Evolutionary conservation across 148 eudicot genomes (phyloP), one percentile per base, ranked within the genome.

Genomic region (Rhododendron ferrugineum): DNA sequence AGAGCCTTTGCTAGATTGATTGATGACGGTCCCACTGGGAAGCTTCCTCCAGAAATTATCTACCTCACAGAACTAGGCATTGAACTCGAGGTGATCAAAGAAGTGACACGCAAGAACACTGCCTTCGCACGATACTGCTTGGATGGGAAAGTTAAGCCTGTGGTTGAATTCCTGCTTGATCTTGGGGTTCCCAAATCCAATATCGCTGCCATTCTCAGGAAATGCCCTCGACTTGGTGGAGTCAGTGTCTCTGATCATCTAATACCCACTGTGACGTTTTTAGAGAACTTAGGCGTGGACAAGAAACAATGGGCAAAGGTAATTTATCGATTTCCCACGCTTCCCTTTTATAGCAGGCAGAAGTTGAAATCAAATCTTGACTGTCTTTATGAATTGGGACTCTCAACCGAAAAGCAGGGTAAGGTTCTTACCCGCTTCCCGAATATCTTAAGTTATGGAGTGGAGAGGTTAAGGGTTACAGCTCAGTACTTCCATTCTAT

Each of bases 251-350:
- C 94, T 6, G 95, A 95, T 85, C 93, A 93, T 80, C 81, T 93
- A 37, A 93, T 93, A 85, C 98, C 98, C 73, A 95, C 94, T 16
- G 93, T 95, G 96, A 86, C 85, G 42, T 92, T 92, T 87, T 84
- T 95, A 34, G 98, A 95, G 88, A 77, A 93, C 52, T 87, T 93
- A 82, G 96, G 98, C 4, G 88, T 95, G 86, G 98, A 93, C 84
- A 95, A 93, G 88, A 83, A 82, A 84, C 91, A 92, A 78, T 95
- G 98, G 98, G 94, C 95, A 2, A 93, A 93, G 83, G 96, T 95
- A 9, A 91, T 95, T 80, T 87, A 89, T 85, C 94, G 96, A 16
- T 93, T 91, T 80, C 98, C 98, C 2, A 89, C 98, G 30, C 93
- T 95, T 78, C 94, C 93, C 64, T 90, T 95, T 16, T 93, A 93